Evolutionary conservation across 2,329 filamentous ascomycete species (phyloP).

Genomic region (Paraconiothyrium sp.): DNA sequence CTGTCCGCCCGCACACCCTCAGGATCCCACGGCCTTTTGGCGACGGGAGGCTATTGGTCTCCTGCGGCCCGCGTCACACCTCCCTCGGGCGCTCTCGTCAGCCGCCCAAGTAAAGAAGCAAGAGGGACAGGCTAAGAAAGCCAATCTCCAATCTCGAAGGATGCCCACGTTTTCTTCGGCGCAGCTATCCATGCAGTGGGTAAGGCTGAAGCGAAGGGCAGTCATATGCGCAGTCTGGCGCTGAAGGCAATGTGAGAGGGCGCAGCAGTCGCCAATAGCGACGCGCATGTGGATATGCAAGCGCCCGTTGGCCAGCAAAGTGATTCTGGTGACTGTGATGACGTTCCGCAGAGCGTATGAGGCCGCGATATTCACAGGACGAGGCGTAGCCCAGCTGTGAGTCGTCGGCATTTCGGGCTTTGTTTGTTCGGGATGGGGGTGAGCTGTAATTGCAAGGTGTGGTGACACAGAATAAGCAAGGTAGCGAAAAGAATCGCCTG

Average conservation of each 20-base stretch:
- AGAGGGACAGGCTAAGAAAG: slow-evolving; percentile 15
- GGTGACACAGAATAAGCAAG: slow-evolving; percentile 22
- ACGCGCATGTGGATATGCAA: slow-evolving; percentile 17
- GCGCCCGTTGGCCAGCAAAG: slow-evolving; percentile 24
- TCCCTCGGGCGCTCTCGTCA: slow-evolving; percentile 18
- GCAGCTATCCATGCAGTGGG: slow-evolving; percentile 27
- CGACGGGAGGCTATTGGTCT: slow-evolving; percentile 13
- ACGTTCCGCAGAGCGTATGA: slow-evolving; percentile 14
- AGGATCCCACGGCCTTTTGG: slow-evolving; percentile 15
- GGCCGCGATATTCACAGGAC: slow-evolving; percentile 12
- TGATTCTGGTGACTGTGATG: slow-evolving; percentile 23
- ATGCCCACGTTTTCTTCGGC: slow-evolving; percentile 26
- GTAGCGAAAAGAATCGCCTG: slow-evolving; percentile 21
- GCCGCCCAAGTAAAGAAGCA: slow-evolving; percentile 19
- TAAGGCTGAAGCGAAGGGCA: slow-evolving; percentile 27
- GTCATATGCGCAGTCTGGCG: slow-evolving; percentile 15
- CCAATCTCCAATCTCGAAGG: slow-evolving; percentile 19
- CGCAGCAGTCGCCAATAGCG: slow-evolving; percentile 24
- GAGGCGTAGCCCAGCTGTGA: slow-evolving; percentile 8
- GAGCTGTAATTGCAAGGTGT: slow-evolving; percentile 19
- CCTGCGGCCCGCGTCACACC: slow-evolving; percentile 14
- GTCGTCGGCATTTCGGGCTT: slow-evolving; percentile 5
- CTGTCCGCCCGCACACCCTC: slow-evolving; percentile 11
- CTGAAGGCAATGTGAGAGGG: slow-evolving; percentile 14
- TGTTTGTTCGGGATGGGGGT: slow-evolving; percentile 6